These are phyloP conservation scores for Paraphaeosphaeria sporulosa DNA, from an alignment of 2,329 filamentous ascomycete genomes.

Conservation along the genomic window DNA sequence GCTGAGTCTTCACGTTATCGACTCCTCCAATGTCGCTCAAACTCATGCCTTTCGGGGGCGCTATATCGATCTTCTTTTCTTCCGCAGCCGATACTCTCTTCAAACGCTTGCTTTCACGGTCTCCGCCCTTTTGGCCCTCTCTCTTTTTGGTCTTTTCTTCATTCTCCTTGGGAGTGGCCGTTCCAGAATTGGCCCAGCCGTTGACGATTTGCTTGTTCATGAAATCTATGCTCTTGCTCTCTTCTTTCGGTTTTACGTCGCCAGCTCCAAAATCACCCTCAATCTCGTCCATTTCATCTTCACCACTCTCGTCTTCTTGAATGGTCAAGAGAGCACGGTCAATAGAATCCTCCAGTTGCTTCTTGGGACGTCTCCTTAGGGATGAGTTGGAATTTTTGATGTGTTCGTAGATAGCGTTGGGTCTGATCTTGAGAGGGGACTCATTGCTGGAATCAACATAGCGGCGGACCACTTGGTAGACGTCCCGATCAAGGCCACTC, in stretches of 20 bases:
- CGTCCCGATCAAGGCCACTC: slow-evolving; percentile 54
- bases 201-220: slow-evolving; percentile 72
- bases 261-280: slow-evolving; percentile 47
- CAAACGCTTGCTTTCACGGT: slow-evolving; percentile 71
- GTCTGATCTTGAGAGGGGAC: slow-evolving; percentile 59
- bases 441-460: slow-evolving; percentile 70
- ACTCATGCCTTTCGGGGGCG: slow-evolving; percentile 71
- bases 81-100: slow-evolving; percentile 54
- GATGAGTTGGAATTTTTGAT: slow-evolving; percentile 89
- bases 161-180: slow-evolving; percentile 36
- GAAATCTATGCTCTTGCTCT: slow-evolving; percentile 56
- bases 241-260: slow-evolving; percentile 30
- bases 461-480: slow-evolving; percentile 82
- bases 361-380: slow-evolving; percentile 81
- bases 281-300: slow-evolving; percentile 60
- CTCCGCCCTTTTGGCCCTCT: slow-evolving; percentile 60
- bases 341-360: slow-evolving; percentile 82
- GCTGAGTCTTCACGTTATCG: slow-evolving; percentile 72
- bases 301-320: slow-evolving; percentile 67
- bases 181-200: slow-evolving; percentile 57
- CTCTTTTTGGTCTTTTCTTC: slow-evolving; percentile 54
- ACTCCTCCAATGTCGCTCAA: slow-evolving; percentile 80
- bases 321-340: slow-evolving; percentile 80
- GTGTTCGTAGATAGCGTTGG: slow-evolving; percentile 73
- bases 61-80: slow-evolving; percentile 62